A percentile compares a stretch with the other conserved stretches of the same genome.
phyloP scores from a whole-genome alignment of 306 rosid species.

The Argentina anserina region DNA sequence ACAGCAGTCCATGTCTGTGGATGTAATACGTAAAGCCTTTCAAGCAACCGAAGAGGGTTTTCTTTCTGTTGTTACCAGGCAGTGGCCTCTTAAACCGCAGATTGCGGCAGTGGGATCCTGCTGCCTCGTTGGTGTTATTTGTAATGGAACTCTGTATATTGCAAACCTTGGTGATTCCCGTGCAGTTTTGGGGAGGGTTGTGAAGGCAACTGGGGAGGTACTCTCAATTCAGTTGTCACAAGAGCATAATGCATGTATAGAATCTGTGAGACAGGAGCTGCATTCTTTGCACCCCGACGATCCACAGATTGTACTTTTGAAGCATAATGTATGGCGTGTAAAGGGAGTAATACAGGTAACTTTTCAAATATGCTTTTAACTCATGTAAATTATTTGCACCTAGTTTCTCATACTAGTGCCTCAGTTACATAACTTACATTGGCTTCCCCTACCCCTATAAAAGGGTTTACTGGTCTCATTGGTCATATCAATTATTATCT shows the following conservation, averaged over 20 bases:
- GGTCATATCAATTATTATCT: not conserved
- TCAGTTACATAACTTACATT: too few relatives aligned
- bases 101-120: slow-evolving; percentile 96
- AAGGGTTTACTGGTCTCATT: not conserved
- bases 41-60: slow-evolving; percentile 94
- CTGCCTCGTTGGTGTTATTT: slow-evolving; percentile 80
- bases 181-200: slow-evolving; percentile 82
- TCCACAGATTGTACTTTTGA: slow-evolving; percentile 70
- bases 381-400: too few relatives aligned
- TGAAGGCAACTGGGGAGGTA: slow-evolving; percentile 77
- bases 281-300: slow-evolving; percentile 85
- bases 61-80: slow-evolving; percentile 57
- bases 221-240: slow-evolving; percentile 65
- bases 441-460: too few relatives aligned
- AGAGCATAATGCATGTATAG: slow-evolving; percentile 76
- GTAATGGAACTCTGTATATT: slow-evolving; percentile 60
- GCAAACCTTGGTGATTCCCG: slow-evolving; percentile 92
- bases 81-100: slow-evolving; percentile 68
- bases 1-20: slow-evolving; percentile 72
- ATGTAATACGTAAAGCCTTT: slow-evolving; percentile 80
- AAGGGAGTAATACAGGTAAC: slow-evolving; percentile 83
- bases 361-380: too few relatives aligned
- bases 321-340: slow-evolving; percentile 93
- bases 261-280: slow-evolving; percentile 78
- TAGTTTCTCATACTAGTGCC: too few relatives aligned